Percentiles rank a stretch among this genome's conserved stretches.
phyloP scores from a whole-genome alignment of 2,329 filamentous ascomycete genomes.

The Arthrobotrys sphaeroides region DNA sequence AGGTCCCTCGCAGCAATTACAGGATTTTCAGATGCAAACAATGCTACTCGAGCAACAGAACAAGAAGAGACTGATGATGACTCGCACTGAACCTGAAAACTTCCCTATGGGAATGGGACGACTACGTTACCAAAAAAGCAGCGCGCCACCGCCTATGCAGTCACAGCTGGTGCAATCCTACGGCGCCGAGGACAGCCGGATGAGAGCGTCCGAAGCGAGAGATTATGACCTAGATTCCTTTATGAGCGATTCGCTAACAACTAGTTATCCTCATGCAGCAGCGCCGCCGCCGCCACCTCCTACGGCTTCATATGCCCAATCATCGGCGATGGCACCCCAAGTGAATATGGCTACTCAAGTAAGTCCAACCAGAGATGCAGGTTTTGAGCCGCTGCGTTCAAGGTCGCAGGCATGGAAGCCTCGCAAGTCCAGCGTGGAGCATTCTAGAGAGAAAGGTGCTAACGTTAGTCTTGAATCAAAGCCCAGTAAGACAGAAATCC shows the following conservation, averaged over 20 bases:
- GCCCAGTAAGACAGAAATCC: constrained; percentile 19
- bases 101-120: too few relatives aligned
- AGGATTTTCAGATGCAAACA: constrained; percentile 55
- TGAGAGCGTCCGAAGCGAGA: too few relatives aligned
- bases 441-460: background rate
- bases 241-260: background rate
- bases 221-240: too few relatives aligned
- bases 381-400: too few relatives aligned
- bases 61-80: constrained; percentile 55
- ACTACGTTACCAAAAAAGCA: too few relatives aligned
- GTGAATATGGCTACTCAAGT: too few relatives aligned
- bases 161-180: background rate
- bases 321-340: too few relatives aligned
- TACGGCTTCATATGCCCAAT: background rate
- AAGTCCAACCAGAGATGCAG: too few relatives aligned
- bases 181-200: background rate
- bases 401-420: too few relatives aligned
- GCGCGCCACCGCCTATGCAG: too few relatives aligned
- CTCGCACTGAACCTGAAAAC: constrained; percentile 12
- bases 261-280: background rate
- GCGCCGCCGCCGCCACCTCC: background rate
- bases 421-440: too few relatives aligned
- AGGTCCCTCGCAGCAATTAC: background rate
- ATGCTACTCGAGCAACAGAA: constrained; percentile 56
- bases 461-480: background rate